Evolutionary conservation across 2,329 filamentous ascomycete genomes (phyloP), one percentile per base, ranked within the genome.

Genomic region (Cladosporium oxysporum): DNA sequence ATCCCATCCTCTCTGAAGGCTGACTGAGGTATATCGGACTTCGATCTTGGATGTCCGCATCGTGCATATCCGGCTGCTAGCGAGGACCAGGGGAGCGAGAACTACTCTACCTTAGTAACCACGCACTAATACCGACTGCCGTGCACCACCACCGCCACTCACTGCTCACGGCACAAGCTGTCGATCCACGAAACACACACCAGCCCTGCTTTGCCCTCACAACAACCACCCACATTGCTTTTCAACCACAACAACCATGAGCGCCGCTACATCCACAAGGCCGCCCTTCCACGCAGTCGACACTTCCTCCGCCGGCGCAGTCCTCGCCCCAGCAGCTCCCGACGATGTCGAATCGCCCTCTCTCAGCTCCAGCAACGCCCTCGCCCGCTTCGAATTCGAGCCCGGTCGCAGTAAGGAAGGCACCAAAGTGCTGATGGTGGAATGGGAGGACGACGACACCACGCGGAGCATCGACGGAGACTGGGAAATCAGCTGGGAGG

Each of bases 381-480:
- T 92, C 55, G 90, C 92, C 55, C 89, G 93, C 66, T 97, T 96
- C 79, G 93, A 97, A 77, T 96, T 96, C 75, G 90, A 93, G 78
- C 83, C 87, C 0, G 90, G 88, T 41, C 87, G 86, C 76, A 90
- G 88, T 59, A 83, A 71, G 58, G 90, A 93, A 70, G 92, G 92
- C 49, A 96, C 92, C 69, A 97, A 96, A 81, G 89, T 97, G 69
- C 82, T 97, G 72, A 95, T 97, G 92, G 89, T 96, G 47, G 92
- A 97, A 77, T 97, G 93, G 93, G 88, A 91, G 75, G 87, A 89
- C 62, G 84, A 85, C 70, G 80, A 84, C 66, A 77, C 80, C 50
- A 83, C 80, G 2, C 78, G 81, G 61, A 78, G 79, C 12, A 69
- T 83, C 18, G 75, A 73, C 0, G 85, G 83, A 2, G 84, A 84